Percentiles rank a stretch among this genome's conserved stretches.
Conservation (phyloP, 345 rosid species). For the Erodium maritimum region DNA sequence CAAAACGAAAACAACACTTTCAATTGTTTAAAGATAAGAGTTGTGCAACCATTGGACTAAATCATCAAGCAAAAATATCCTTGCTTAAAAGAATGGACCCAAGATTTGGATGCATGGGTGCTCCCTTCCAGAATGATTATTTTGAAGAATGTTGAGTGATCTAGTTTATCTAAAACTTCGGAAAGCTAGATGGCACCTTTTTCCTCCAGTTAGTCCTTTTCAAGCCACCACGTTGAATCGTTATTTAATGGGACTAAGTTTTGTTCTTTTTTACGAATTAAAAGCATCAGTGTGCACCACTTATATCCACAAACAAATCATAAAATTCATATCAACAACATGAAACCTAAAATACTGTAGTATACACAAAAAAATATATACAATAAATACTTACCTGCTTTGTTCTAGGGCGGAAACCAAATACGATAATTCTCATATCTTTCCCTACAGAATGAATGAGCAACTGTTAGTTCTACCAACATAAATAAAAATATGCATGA, state of each 20-base stretch:
- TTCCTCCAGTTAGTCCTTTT: neutral
- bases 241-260: neutral
- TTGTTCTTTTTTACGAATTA: neutral
- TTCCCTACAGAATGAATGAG: constrained; percentile 46
- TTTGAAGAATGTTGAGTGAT: neutral
- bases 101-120: neutral
- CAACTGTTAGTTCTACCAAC: neutral
- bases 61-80: neutral
- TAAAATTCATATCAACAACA: neutral
- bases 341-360: neutral
- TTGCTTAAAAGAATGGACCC: neutral
- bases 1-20: neutral
- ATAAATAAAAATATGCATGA: too few relatives aligned
- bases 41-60: neutral
- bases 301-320: neutral
- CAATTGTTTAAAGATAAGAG: neutral
- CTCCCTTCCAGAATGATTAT: neutral
- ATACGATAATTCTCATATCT: constrained; percentile 91
- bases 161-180: neutral
- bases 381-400: constrained; percentile 50
- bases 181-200: neutral
- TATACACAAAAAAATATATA: neutral
- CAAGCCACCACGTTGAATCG: neutral
- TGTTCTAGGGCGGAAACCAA: constrained; percentile 80
- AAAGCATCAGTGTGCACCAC: neutral